Base-by-base conservation (phyloP, 2,329 filamentous ascomycete genomes). In the Fusarium sp. region DNA sequence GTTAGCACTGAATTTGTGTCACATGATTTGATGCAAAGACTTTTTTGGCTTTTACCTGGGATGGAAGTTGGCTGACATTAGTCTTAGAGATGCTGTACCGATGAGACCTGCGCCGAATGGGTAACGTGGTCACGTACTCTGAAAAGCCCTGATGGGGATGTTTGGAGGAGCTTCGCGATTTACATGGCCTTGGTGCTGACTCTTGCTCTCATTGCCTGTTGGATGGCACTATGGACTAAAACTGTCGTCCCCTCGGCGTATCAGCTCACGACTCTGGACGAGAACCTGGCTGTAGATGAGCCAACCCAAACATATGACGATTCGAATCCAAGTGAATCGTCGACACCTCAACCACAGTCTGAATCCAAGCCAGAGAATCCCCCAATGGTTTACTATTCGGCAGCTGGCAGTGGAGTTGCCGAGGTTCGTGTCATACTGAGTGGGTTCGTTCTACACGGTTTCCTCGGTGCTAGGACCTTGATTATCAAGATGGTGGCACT, bases 401-500 rank as follows among this genome's bases (percentile, higher is more conserved):
- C 95, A 61, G 95, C 95, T 41, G 96, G 96, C 48, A 97, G 94
- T 80, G 96, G 96, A 73, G 96, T 99, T 15, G 96, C 96, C 9
- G 96, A 99, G 81, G 95, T 98, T 57, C 94, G 96, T 69, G 96
- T 98, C 63, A 98, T 98, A 61, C 87, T 98, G n/a, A 98, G 94
- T 74, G 96, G 96, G 8, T 99, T 98, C 75, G 95, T 99, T 57
- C 84, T 99, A 57, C 96, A 98, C 83, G 95, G 96, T 2, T 98
- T 98, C 77, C 86, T 99, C 10, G 96, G 96, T 72, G 80, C 97
- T 38, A 92, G 92, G 76, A 98, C 96, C 0, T 85, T 99, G 29
- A 80, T 95, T 8, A 87, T 97, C 80, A 99, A 99, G 78, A 92
- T 93, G 1, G 74, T 92, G 18, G 94, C 91, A 16, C 83, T 99